Evolutionary conservation across 2,329 filamentous ascomycete species (phyloP), one percentile per base, ranked within the genome.

Genomic region (Pseudogymnoascus sp.): DNA sequence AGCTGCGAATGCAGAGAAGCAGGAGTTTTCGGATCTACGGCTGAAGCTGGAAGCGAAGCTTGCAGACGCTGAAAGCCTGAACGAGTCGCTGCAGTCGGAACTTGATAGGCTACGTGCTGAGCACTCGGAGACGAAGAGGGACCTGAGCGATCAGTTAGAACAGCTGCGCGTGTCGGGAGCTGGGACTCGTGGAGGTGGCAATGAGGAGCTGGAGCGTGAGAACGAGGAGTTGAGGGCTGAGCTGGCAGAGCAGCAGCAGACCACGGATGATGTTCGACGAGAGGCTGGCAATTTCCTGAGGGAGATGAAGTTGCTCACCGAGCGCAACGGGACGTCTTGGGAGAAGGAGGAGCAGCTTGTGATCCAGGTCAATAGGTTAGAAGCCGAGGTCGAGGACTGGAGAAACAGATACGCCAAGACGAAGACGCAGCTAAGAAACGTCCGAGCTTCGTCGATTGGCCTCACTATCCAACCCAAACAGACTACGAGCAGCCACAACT

Each of bases 361-460:
- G 61, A 83, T 82, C 65, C 88, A 88, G 52, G 87, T 97, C 33
- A 82, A 89, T 62, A 80, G 83, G 61, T 81, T 99, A 5, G 90
- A 97, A 74, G 80, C 84, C 21, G 92, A 97, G 72, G 85, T 96
- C 55, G 88, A 88, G 61, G 87, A 92, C 59, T 99, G 94, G 94
- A 91, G 92, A 72, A 86, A 87, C 68, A 88, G 92, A 52, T 97
- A 97, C 71, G 88, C 92, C 27, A 88, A 87, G 67, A 83, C 90
- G 37, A 97, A 95, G 77, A 90, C 93, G 2, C 92, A 97, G 73
- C 79, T 96, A 58, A 86, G 92, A 60, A 88, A 83, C 70, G 81
- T 96, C 72, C 87, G 91, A 60, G 87, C 89, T 5, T 90, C 90
- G 0, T 94, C 92, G 0, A 84, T 89, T 64, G 90, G 90, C 10